A percentile compares a stretch with the other conserved stretches of the same genome.
phyloP scores from a whole-genome alignment of 2,329 filamentous ascomycete genomes.

The Aspergillus ruber region DNA sequence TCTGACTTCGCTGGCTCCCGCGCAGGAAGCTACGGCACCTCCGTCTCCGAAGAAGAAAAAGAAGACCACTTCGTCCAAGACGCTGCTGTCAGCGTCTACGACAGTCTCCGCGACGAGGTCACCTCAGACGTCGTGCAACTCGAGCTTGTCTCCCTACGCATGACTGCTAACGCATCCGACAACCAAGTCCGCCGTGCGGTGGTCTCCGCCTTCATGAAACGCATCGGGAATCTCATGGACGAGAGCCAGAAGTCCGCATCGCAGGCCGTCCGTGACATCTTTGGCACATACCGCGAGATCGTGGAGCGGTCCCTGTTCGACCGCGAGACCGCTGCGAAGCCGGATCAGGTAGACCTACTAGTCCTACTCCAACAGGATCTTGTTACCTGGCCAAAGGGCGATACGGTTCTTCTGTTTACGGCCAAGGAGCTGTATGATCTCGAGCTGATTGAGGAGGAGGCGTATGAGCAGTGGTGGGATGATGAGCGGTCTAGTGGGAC shows the following conservation, averaged over 20 bases:
- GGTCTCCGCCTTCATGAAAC: slow-evolving; percentile 75
- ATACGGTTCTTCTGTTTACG: slow-evolving; percentile 65
- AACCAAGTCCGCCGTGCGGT: slow-evolving; percentile 81
- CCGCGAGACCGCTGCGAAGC: slow-evolving; percentile 44
- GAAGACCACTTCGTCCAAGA: slow-evolving; percentile 73
- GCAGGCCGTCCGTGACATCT: slow-evolving; percentile 58
- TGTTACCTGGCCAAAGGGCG: slow-evolving; percentile 56
- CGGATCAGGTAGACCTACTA: slow-evolving; percentile 79
- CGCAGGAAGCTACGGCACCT: slow-evolving; percentile 66
- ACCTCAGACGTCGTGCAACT: slow-evolving; percentile 81
- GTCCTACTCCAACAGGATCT: slow-evolving; percentile 76
- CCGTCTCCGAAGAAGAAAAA: slow-evolving; percentile 58
- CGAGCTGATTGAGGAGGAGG: slow-evolving; percentile 84
- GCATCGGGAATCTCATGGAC: slow-evolving; percentile 64
- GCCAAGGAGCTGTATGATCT: slow-evolving; percentile 79
- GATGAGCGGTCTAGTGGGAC: slow-evolving; percentile 62
- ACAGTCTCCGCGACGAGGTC: slow-evolving; percentile 67
- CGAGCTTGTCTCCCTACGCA: slow-evolving; percentile 87
- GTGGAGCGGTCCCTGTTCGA: slow-evolving; percentile 56
- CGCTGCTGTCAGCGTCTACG: slow-evolving; percentile 77
- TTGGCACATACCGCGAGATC: slow-evolving; percentile 59
- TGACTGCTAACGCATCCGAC: slow-evolving; percentile 85
- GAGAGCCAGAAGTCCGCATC: slow-evolving; percentile 52
- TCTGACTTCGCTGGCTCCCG: slow-evolving; percentile 50
- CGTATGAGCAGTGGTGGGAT: slow-evolving; percentile 81